Evolutionary conservation across 371 early-diverging fungal species (phyloP).

Genomic region (Saksenaea oblongispora): DNA sequence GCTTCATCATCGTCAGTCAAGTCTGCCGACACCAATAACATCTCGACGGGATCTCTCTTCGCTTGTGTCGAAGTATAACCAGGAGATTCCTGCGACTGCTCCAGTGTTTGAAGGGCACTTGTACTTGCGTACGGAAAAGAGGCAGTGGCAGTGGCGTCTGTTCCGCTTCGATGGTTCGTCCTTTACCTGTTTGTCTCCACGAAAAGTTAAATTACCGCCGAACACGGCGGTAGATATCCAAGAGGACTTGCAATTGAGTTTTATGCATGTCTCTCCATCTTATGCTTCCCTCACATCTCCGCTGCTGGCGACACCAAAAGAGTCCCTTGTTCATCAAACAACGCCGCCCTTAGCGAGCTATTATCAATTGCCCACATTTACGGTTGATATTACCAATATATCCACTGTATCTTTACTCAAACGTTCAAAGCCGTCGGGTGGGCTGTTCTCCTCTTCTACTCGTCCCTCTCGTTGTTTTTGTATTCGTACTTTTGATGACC

Average conservation of each 20-base stretch:
- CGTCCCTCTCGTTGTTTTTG: constrained; percentile 20
- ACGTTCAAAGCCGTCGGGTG: constrained; percentile 5
- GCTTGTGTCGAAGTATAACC: constrained; percentile 7
- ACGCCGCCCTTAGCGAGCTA: constrained; percentile 11
- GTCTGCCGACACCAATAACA: background rate
- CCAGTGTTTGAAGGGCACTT: constrained; percentile 32
- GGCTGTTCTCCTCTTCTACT: background rate
- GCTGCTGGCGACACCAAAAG: constrained; percentile 20
- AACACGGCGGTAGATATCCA: constrained; percentile 8
- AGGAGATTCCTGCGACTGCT: constrained; percentile 25
- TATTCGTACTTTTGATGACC: constrained; percentile 21
- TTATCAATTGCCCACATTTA: constrained; percentile 30
- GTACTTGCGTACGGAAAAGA: constrained; percentile 21
- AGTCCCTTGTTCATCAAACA: constrained; percentile 1
- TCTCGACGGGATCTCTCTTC: background rate
- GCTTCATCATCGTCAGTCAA: constrained; percentile 2
- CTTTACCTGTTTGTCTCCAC: constrained; percentile 26
- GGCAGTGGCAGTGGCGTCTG: constrained; percentile 27
- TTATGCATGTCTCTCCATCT: constrained; percentile 3
- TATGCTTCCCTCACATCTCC: constrained; percentile 16
- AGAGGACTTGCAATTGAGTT: background rate
- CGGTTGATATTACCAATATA: constrained; percentile 22
- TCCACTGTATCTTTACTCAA: constrained; percentile 27
- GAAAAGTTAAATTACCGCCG: constrained; percentile 27
- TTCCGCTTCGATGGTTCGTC: constrained; percentile 35